phyloP scores from a whole-genome alignment of 2,329 filamentous ascomycete genomes.

The Fusarium austroafricanum region DNA sequence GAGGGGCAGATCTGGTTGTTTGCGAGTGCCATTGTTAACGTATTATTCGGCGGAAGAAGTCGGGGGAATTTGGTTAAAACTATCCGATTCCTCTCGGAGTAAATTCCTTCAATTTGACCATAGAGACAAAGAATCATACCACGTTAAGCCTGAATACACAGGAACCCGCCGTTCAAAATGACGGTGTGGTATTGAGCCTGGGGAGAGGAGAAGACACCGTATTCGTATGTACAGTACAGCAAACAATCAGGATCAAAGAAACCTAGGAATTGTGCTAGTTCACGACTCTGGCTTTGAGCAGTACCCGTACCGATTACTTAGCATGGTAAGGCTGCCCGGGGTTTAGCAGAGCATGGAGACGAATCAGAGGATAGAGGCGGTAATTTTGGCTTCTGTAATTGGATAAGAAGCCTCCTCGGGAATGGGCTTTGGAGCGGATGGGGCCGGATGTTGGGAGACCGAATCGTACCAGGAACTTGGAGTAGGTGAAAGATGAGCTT shows the following conservation, averaged over 20 bases:
- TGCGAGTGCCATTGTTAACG: neutral
- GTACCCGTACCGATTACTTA: constrained; percentile 19
- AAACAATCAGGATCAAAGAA: constrained; percentile 17
- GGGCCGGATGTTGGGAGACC: constrained; percentile 44
- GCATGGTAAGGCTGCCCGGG: constrained; percentile 23
- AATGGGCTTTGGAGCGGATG: constrained; percentile 12
- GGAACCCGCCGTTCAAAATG: constrained; percentile 26
- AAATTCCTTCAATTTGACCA: neutral
- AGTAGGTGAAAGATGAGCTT: constrained; percentile 12
- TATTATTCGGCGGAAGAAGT: neutral
- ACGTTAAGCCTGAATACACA: constrained; percentile 3
- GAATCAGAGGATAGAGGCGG: constrained; percentile 44
- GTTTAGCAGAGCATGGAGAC: constrained; percentile 8
- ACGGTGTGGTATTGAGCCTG: constrained; percentile 31
- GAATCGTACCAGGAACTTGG: constrained; percentile 40
- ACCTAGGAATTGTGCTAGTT: neutral
- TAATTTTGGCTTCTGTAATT: constrained; percentile 49
- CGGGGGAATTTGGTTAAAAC: neutral
- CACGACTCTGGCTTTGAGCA: constrained; percentile 9
- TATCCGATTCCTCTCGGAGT: neutral
- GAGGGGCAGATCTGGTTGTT: constrained; percentile 17
- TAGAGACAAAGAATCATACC: constrained; percentile 3
- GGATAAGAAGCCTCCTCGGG: constrained; percentile 23
- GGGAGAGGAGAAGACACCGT: constrained; percentile 25
- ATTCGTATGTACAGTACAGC: constrained; percentile 40